Evolutionary conservation across 2,329 filamentous ascomycete genomes (phyloP), one percentile per base, ranked within the genome.

Genomic region (Chaetomiaceae sp.): DNA sequence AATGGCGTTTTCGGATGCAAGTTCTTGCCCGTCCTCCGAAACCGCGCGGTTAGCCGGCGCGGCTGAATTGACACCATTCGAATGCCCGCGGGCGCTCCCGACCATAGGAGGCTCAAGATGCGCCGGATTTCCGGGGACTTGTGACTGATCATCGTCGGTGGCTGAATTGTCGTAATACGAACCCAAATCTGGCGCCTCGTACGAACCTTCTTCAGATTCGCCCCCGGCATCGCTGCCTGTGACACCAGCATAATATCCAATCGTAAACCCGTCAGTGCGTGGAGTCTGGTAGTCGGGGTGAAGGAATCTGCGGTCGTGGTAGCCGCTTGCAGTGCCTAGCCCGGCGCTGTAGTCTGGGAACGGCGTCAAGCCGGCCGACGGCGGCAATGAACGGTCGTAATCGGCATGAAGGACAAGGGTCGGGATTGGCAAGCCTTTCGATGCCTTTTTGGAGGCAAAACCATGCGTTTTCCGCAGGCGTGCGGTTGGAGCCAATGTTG

Each of bases 81-180:
- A n/a, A n/a, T n/a, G n/a, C n/a, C n/a, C n/a, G 22, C 9, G 9
- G 38, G 2, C 6, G 2, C 22, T 17, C 7, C 11, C 9, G 19
- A 11, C 12, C 20, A 5, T 4, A 26, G 14, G 6, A 36, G 29
- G 18, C 20, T 24, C 19, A 9, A 18, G 14, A 3, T 7, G 10
- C n/a, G n/a, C n/a, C 12, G 1, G 14, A 12, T 35, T 19, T 7
- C 22, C 36, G 17, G 36, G 3, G 19, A 6, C 15, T 47, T 4
- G 3, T 41, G 19, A 6, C 15, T 47, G 6, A 3, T 41, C 41
- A 8, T 47, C 45, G 24, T 39, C 32, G 15, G 10, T n/a, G 4
- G 24, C 27, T 3, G 48, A 45, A 7, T 32, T 5, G 27, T 51
- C 36, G 36, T 51, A 51, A 14, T 51, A 51, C 9, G 49, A 51